Evolutionary conservation across 225 moss, liverwort and hornwort genomes (phyloP).

Genomic region (Marchantia polymorpha): DNA sequence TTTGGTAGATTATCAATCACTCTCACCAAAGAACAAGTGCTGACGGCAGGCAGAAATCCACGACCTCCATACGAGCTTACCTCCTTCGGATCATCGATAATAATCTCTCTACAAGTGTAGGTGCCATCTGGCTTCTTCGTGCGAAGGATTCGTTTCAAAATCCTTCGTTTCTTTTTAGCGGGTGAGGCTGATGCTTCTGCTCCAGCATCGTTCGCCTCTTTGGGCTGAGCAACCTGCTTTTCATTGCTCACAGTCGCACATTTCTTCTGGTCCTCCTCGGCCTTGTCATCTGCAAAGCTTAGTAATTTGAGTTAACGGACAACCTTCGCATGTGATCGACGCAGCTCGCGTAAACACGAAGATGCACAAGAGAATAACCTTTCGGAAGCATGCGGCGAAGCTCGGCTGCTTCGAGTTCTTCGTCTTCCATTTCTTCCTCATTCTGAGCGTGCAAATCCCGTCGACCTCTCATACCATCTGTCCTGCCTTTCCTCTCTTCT

Average conservation of each 20-base stretch:
- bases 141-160: conserved; percentile 76
- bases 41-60: background rate
- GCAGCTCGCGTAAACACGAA: background rate
- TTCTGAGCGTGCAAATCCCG: conserved; percentile 83
- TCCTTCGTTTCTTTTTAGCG: conserved; percentile 80
- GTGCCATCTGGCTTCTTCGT: conserved; percentile 85
- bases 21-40: no score
- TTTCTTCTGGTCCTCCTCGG: conserved; percentile 91
- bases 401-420: conserved; percentile 97
- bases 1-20: background rate
- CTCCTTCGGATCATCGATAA: conserved; percentile 96
- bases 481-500: conserved; percentile 78
- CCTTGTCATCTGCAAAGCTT: conserved; percentile 76
- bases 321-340: background rate
- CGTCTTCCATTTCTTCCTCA: conserved; percentile 97
- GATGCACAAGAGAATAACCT: conserved; percentile 43
- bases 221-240: conserved; percentile 53
- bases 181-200: conserved; percentile 49
- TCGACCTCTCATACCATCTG: conserved; percentile 91
- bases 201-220: conserved; percentile 56
- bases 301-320: background rate
- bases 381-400: conserved; percentile 97
- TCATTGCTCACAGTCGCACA: conserved; percentile 56
- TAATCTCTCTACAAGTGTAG: conserved; percentile 72
- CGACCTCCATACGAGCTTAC: conserved; percentile 25